Base-by-base conservation (phyloP, 2,329 filamentous ascomycete species). In the Fusarium sp. region DNA sequence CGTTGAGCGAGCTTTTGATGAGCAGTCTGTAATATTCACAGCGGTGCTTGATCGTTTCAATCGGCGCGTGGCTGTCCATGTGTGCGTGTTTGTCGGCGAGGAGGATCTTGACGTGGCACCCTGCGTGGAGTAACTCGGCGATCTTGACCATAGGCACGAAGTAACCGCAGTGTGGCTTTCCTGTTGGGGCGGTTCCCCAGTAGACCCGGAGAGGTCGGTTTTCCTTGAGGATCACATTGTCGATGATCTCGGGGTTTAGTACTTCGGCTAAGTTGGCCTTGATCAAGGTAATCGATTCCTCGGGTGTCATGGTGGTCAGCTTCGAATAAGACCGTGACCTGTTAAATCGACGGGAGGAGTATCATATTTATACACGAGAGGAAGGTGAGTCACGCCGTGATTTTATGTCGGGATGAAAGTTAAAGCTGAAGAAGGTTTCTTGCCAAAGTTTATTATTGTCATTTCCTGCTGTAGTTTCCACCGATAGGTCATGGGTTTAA, bases 111-210 rank as follows among this genome's bases (percentile, higher is more conserved):
- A 68, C 26, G 1, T 39, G 30, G 4, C 63, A 68, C 5, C 41
- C 36, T 15, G 55, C 63, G 1, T 55, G 30, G 3, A 69, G 63
- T 13, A 68, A 55, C 1, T 69, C 55, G 1, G 55, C 66, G 8
- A 68, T 39, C 18, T 69, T 68, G 0, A 45, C 55, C 32, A 63
- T 62, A 0, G 66, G 42, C 0, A 63, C 63, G 4, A 68, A 69
- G 36, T 68, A 69, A 0, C 63, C 66, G 12, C 63, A 69, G 17
- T 69, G 63, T 2, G 42, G 55, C 5, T 62, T 68, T 28, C 63
- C 63, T 1, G 66, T 68, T 2, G 66, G 45, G 0, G 55, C 66
- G 2, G 55, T 55, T 14, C 66, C 66, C 66, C 63, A 69, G 30
- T 69, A 68, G 22, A 69, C 5, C 0, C 17, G 26, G 0, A 69